Evolutionary conservation across 805 yeast genomes (phyloP), one percentile per base, ranked within the genome.

Genomic region (Sugiyamaella valdiviana): DNA sequence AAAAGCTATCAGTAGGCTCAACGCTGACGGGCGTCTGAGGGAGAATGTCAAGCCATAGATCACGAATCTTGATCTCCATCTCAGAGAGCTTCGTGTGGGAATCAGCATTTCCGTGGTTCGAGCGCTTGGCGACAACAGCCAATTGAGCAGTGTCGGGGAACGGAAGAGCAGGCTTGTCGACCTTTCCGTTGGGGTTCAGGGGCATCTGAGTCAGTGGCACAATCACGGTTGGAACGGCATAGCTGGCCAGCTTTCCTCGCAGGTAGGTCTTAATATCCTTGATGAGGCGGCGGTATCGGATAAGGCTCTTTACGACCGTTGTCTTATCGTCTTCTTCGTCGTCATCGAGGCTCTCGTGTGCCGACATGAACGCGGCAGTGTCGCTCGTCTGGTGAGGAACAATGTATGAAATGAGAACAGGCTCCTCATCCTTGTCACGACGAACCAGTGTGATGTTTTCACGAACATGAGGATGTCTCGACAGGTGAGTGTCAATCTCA

Each of bases 111-210:
- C 46, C 73, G 17, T 70, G 73, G 21, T 64, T 55, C 12, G 70
- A 55, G 17, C 52, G 49, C 26, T 72, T 68, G 10, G 95, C 80
- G 41, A 88, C 96, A 15, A 80, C 74, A 26, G 82, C 80, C 54
- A 93, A 73, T 68, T 91, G 96, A 15, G 84, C 91, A 20, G 85
- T 76, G 49, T 87, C 87, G 47, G 99, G 99, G 78, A 85, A 88
- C 41, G 96, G 98, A 52, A 93, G 72, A 61, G 91, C 89, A 35
- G 98, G 98, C 71, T 93, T 93, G 71, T 93, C 99, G 50, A 93
- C 88, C 68, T 93, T 93, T 59, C 99, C 99, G 65, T 93, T 93
- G 51, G 99, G 99, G 69, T 93, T 93, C 68, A 93, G 74, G 21
- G 99, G 99, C 63, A 93, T 70, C 59, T 80, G 82, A 21, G 77